Conservation (phyloP, 768 basidiomycete genomes). For the Obba rivulosa region DNA sequence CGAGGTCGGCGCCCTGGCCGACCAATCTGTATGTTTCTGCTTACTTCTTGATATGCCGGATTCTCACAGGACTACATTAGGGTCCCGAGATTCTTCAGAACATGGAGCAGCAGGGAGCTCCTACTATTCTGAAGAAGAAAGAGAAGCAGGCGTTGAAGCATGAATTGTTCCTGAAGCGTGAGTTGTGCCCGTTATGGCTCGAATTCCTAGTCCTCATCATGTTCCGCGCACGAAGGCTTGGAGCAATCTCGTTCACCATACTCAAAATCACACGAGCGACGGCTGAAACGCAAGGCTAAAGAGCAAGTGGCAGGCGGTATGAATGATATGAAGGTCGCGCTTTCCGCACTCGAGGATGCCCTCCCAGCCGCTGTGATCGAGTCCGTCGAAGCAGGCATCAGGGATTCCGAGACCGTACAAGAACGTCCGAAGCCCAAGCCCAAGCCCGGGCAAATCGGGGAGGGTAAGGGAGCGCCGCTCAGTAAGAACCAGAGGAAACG, state of each 20-base stretch:
- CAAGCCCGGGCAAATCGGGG: constrained; percentile 56
- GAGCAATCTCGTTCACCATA: constrained; percentile 47
- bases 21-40: constrained; percentile 32
- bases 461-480: constrained; percentile 54
- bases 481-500: constrained; percentile 61
- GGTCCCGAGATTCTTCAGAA: constrained; percentile 39
- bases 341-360: constrained; percentile 47
- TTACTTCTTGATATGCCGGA: constrained; percentile 5
- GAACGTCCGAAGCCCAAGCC: constrained; percentile 18
- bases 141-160: constrained; percentile 62
- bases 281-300: constrained; percentile 64
- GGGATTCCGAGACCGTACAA: constrained; percentile 12
- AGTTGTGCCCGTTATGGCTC: constrained; percentile 9
- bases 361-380: constrained; percentile 15
- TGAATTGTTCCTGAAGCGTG: constrained; percentile 66
- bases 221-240: constrained; percentile 32
- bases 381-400: constrained; percentile 3
- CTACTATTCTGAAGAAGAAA: constrained; percentile 47
- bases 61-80: constrained; percentile 21
- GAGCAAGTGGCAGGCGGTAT: constrained; percentile 32
- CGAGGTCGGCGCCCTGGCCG: constrained; percentile 36
- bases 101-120: constrained; percentile 20
- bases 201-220: neutral
- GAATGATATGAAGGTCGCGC: constrained; percentile 37
- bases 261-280: constrained; percentile 68